These are phyloP conservation scores for Pichia sp. DNA, from an alignment of 1,139 yeast genomes.

Conservation along the genomic window DNA sequence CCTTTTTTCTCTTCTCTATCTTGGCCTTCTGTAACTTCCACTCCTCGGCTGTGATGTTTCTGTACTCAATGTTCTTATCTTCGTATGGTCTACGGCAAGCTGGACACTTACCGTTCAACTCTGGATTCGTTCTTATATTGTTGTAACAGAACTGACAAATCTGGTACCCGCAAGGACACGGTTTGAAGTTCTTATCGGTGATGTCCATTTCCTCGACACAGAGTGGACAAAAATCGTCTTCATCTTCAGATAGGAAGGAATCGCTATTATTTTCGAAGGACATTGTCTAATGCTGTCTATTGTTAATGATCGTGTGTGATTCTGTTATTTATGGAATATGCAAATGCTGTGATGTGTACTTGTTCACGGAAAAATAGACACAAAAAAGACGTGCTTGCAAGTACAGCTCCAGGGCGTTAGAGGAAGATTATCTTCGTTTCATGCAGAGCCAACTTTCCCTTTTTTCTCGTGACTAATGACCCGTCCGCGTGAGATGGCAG, in stretches of 20 bases:
- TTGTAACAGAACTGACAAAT: constrained; percentile 98
- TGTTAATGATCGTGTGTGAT: background rate
- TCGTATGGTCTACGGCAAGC: constrained; percentile 94
- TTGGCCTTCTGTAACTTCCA: constrained; percentile 72
- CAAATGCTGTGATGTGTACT: background rate
- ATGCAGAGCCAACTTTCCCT: constrained; percentile 1
- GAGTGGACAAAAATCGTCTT: constrained; percentile 82
- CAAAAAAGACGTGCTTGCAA: background rate
- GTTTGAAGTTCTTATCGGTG: constrained; percentile 92
- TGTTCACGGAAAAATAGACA: background rate
- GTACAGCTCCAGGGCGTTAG: background rate
- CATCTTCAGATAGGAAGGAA: constrained; percentile 61
- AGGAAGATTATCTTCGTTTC: background rate
- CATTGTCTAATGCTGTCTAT: constrained; percentile 28
- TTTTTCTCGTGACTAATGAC: constrained; percentile 4
- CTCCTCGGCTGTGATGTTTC: constrained; percentile 79
- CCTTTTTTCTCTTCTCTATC: constrained; percentile 77
- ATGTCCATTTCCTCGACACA: constrained; percentile 98
- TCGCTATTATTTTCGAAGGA: constrained; percentile 36
- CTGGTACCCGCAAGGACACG: constrained; percentile 99
- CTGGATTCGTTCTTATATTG: constrained; percentile 92
- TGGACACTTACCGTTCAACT: constrained; percentile 93
- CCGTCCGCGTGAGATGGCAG: background rate
- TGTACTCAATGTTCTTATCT: constrained; percentile 88
- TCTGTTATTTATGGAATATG: background rate